Conservation (phyloP, 257 asterid genomes). For the Nicotiana obtusifolia region DNA sequence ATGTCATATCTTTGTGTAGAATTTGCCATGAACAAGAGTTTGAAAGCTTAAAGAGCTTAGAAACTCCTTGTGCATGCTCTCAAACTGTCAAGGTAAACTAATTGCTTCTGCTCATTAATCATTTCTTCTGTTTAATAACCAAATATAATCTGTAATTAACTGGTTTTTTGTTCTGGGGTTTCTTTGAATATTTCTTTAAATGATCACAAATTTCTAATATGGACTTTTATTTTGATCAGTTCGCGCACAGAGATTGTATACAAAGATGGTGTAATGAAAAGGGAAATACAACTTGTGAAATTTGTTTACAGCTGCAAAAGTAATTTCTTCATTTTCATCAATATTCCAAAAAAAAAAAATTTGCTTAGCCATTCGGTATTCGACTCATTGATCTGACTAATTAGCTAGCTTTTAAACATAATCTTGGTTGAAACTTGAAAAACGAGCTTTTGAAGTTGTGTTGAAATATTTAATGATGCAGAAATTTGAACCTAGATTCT, state of each 20-base stretch:
- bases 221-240: conserved; percentile 27
- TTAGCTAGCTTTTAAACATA: no score
- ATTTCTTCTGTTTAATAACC: neutral
- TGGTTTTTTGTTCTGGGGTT: neutral
- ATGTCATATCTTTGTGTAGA: conserved; percentile 41
- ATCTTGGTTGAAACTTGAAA: no score
- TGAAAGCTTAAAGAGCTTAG: conserved; percentile 50
- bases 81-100: conserved; percentile 68
- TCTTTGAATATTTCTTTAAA: neutral
- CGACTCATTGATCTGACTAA: no score
- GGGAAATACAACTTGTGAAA: conserved; percentile 78
- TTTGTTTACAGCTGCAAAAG: conserved; percentile 66
- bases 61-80: conserved; percentile 85
- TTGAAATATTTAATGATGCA: conserved; percentile 23
- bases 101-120: neutral
- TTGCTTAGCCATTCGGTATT: neutral
- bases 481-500: conserved; percentile 84
- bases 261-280: conserved; percentile 96
- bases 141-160: neutral
- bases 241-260: conserved; percentile 88
- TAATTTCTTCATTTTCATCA: neutral
- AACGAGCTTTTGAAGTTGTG: no score
- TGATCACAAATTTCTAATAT: neutral
- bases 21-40: conserved; percentile 82
- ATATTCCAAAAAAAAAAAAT: neutral